Base-by-base conservation (phyloP, 306 rosid genomes). In the Betula pendula region DNA sequence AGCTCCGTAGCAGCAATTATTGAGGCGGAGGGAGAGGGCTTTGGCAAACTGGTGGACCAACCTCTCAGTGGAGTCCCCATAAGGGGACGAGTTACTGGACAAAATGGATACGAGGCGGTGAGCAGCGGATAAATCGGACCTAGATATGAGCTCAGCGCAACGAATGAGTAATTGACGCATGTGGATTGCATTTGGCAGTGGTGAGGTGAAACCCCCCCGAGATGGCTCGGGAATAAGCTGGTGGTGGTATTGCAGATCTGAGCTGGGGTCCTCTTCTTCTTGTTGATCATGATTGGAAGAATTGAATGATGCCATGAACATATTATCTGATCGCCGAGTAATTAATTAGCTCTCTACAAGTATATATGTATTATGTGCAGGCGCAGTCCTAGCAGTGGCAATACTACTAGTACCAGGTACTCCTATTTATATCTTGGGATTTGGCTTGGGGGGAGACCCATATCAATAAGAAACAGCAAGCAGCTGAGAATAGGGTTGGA, bases 111-210 rank as follows among this genome's bases (percentile, higher is more conserved):
- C 31, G 11, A 87, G 74, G 66, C 81, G 85, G 53, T 62, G 80
- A 6, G 91, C 91, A 15, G 87, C 66, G 29, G 66, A 47, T 67
- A 82, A 82, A 52, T 87, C 91, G 25, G 82, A 77, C 44, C 66
- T 85, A 60, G 87, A 80, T 11, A 85, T 82, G 63, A 87, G 85
- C 48, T 85, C 80, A 14, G 85, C 89, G 27, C 84, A 85, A 73
- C 78, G 81, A 44, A 80, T 80, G 55, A 87, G 85, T 42, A 87
- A 66, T 19, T 79, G 90, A 22, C 87, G 88, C 68, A 80, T 63
- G 55, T 72, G 84, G 55, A 73, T 58, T 9, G 79, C 43, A 43
- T 60, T 69, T 1, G 72, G 77, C 10, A 42, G 77, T 42, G 63
- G 12, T 19, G 78, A 17, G 50, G 73, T 33, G 9, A 47, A 2